Percentiles rank a stretch among this genome's conserved stretches.
Evolutionary conservation across 495 filamentous ascomycete species (phyloP).

Genomic region (Clohesyomyces aquaticus): DNA sequence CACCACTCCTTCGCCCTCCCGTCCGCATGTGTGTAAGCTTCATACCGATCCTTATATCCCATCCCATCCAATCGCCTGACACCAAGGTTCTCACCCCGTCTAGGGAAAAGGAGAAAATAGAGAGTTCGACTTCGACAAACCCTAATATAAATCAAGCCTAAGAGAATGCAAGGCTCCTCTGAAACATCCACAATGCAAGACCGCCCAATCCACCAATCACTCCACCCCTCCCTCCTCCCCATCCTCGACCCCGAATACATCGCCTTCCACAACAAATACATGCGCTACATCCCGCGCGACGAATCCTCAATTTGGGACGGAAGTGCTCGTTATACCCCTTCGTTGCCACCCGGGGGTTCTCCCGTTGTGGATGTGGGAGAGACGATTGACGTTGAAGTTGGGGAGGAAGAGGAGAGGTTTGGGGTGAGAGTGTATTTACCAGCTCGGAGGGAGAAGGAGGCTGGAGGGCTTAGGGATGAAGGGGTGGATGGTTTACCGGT

Average conservation of each 20-base stretch:
- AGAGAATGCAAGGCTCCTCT: no score
- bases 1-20: no score
- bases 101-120: no score
- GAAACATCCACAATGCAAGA: neutral
- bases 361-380: neutral
- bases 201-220: slow-evolving; percentile 2
- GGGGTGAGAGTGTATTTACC: slow-evolving; percentile 18
- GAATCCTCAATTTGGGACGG: slow-evolving; percentile 4
- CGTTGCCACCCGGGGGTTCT: neutral
- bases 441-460: no score
- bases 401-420: no score
- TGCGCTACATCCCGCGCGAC: neutral
- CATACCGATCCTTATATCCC: no score
- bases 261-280: slow-evolving; percentile 6
- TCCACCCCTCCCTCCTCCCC: slow-evolving; percentile 6
- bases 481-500: slow-evolving; percentile 28
- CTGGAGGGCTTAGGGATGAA: neutral
- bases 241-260: slow-evolving; percentile 11
- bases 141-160: no score
- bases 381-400: slow-evolving; percentile 4
- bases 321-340: neutral
- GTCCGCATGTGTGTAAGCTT: no score
- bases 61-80: no score
- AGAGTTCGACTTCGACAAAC: no score
- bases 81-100: no score